Evolutionary conservation across 2,329 filamentous ascomycete species (phyloP), one percentile per base, ranked within the genome.

Genomic region (Colletotrichum abscissum): DNA sequence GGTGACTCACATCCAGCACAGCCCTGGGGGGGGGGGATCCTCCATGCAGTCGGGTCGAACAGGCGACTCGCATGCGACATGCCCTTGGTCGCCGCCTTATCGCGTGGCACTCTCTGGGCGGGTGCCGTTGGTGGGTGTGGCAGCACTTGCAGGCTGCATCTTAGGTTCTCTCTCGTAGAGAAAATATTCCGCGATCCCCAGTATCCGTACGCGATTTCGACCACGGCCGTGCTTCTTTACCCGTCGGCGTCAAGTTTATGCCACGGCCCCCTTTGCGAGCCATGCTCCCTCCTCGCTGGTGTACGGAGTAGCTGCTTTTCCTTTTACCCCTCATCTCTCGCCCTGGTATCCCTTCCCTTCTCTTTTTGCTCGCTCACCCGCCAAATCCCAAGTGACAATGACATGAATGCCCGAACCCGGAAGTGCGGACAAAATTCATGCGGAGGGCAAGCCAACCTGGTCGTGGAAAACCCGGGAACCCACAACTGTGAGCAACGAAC

Each of bases 1-100:
- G 22, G 72, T 74, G 72, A 74, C 72, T 74, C 72, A 72, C 68
- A 62, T 64, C 70, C 67, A 73, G 55, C 70, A 70, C 60, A 70
- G 70, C 67, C 60, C 54, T 57, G 38, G 49, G 67, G 14, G 38
- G 49, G 67, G 14, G 26, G 56, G 54, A 64, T 69, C 54, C 63
- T 64, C 59, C 69, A 67, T 72, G 63, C 63, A 58, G 28, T 64
- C 58, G 72, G 68, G 63, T 74, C 58, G 57, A 57, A 66, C 56
- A 71, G 60, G 62, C 71, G 67, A 71, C 60, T 71, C 67, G 67
- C 62, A 42, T 26, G 42, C 65, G 26, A 24, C 58, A 59, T 55
- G 62, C 68, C 62, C 68, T 67, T 54, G 63, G 58, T 35, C 35
- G 24, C 63, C 62, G 60, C 58, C 72, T 72, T 74, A 68, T 74